Evolutionary conservation across 768 basidiomycete species (phyloP), one percentile per base, ranked within the genome.

Genomic region (Calocybe indica): DNA sequence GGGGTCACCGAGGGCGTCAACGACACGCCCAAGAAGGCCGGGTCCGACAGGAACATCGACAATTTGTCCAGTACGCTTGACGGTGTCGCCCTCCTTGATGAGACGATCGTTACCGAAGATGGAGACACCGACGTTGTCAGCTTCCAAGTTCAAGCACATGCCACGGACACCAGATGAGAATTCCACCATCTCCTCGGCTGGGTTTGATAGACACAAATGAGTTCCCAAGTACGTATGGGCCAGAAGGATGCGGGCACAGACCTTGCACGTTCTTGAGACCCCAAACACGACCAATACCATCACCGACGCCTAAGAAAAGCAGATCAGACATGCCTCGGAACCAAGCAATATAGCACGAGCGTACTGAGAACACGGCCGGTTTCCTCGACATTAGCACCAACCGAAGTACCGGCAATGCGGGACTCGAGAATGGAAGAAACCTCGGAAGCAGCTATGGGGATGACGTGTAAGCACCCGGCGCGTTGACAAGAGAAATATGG

Each of bases 181-280:
- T 82, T 99, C 96, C 82, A 99, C 96, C 96, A 99, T 99, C 84
- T 99, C 96, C 76, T 99, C 96, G 74, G 87, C 87, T 93, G 70
- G 42, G 58, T 47, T 55, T 40, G 53, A 50, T 55, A 48, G 43
- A 40, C 49, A 46, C 50, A 56, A 46, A 50, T 49, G 37, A 32
- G 12, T n/a, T 30, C n/a, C 11, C 29, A 39, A 12, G 37, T 12
- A 43, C 22, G 50, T 33, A 30, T 36, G 7, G 13, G 35, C 14
- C 5, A 14, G 40, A 37, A 31, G 37, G 44, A 31, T 30, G 31
- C 42, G 42, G 42, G 15, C n/a, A 49, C 58, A 49, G 60, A 92
- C 92, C 92, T 76, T 98, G 96, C 62, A 99, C 96, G 67, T 99
- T 99, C 74, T 74, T 87, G 64, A 99, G 82, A 76, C 96, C 96